Conservation (phyloP, 2,329 filamentous ascomycete genomes). For the Colletotrichum lupini region DNA sequence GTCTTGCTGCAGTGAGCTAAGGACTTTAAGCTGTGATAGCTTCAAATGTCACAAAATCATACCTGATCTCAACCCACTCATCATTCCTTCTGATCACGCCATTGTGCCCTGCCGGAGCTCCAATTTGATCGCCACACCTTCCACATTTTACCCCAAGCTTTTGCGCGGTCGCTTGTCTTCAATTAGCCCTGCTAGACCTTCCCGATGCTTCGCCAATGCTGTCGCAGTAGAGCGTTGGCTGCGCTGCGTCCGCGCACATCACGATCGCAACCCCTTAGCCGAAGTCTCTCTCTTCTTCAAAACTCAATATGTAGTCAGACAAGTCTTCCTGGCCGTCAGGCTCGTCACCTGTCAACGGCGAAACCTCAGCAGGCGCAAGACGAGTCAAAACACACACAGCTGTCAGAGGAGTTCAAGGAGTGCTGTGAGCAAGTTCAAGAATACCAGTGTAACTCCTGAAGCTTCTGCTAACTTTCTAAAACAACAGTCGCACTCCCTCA, state of each 20-base stretch:
- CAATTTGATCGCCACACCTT: not conserved
- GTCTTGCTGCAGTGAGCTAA: not conserved
- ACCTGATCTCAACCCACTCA: not conserved
- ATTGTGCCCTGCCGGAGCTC: not conserved
- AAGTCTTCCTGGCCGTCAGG: not conserved
- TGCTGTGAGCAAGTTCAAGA: slow-evolving; percentile 23
- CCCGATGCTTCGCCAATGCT: slow-evolving; percentile 34
- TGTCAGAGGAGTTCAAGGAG: slow-evolving; percentile 30
- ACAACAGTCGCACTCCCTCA: slow-evolving; percentile 43
- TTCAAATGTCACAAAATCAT: slow-evolving; percentile 18
- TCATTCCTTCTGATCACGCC: not conserved
- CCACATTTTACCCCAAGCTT: not conserved
- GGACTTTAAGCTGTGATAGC: slow-evolving; percentile 25
- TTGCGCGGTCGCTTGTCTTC: not conserved
- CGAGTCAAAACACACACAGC: slow-evolving; percentile 4
- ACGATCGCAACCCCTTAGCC: not conserved
- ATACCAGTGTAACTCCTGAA: not conserved
- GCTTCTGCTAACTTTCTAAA: not conserved
- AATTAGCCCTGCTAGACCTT: not conserved
- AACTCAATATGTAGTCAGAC: not conserved
- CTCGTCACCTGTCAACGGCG: slow-evolving; percentile 9
- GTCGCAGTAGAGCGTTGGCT: slow-evolving; percentile 28
- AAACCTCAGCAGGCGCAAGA: not conserved
- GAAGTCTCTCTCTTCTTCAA: not conserved
- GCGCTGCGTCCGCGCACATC: slow-evolving; percentile 7